phyloP scores from a whole-genome alignment of 352 stramenopile species.

The Phytophthora brassicae region DNA sequence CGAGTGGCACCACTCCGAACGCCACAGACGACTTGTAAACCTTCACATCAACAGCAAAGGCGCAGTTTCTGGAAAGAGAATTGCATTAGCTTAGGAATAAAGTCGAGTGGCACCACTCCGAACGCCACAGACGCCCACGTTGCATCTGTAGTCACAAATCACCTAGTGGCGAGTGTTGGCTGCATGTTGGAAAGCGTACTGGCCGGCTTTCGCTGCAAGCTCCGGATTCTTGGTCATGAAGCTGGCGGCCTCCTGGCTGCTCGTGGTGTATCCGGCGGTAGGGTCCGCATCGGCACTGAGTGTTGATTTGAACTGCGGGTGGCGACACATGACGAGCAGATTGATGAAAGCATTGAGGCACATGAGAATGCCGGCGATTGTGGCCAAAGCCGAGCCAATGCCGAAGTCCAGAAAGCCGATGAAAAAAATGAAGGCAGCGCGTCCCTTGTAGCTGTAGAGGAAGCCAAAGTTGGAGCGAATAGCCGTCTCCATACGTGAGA shows the following conservation, averaged over 20 bases:
- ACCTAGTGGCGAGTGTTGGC: slow-evolving; percentile 38
- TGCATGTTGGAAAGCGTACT: slow-evolving; percentile 73
- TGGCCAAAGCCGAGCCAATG: slow-evolving; percentile 80
- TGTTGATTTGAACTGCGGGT: slow-evolving; percentile 84
- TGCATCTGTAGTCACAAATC: not conserved
- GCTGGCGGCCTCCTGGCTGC: slow-evolving; percentile 77
- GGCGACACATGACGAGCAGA: slow-evolving; percentile 84
- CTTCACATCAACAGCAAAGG: not conserved
- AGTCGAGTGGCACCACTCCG: slow-evolving; percentile 12
- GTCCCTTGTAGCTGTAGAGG: slow-evolving; percentile 86
- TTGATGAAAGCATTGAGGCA: slow-evolving; percentile 88
- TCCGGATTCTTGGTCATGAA: slow-evolving; percentile 86
- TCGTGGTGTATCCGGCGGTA: slow-evolving; percentile 75
- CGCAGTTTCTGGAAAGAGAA: slow-evolving; percentile 13
- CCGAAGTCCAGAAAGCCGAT: slow-evolving; percentile 89
- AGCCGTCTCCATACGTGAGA: slow-evolving; percentile 82
- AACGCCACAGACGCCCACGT: too few relatives aligned
- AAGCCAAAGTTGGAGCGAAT: slow-evolving; percentile 89
- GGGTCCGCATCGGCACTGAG: slow-evolving; percentile 74
- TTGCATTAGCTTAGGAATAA: slow-evolving; percentile 36
- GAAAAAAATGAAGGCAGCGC: slow-evolving; percentile 88
- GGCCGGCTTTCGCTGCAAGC: slow-evolving; percentile 71
- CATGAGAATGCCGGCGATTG: slow-evolving; percentile 78
- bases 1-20: slow-evolving; percentile 12
- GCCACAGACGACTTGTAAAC: too few relatives aligned